Evolutionary conservation across 495 filamentous ascomycete genomes (phyloP).

Genomic region (Chaetomium cochliodes): DNA sequence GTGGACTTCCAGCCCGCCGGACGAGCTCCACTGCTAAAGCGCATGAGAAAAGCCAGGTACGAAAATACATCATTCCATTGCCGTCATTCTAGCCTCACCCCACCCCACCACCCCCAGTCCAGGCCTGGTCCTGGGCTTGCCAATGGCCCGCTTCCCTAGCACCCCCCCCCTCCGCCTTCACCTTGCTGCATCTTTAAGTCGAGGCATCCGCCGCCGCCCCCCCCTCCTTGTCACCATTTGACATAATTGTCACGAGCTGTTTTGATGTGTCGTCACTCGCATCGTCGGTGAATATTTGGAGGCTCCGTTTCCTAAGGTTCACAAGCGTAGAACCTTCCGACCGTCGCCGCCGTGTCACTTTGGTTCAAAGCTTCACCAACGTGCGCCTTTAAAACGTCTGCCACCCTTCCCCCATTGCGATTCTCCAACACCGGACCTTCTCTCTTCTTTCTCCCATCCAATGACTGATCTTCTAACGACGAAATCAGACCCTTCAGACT

Average conservation of each 20-base stretch:
- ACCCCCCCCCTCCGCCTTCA: too few relatives aligned
- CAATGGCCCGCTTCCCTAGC: too few relatives aligned
- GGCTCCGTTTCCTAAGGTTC: too few relatives aligned
- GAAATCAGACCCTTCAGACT: slow-evolving; percentile 21
- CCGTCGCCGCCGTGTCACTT: neutral
- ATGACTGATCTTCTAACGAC: too few relatives aligned
- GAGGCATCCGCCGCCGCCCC: neutral
- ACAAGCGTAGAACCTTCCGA: too few relatives aligned
- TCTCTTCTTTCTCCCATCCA: slow-evolving; percentile 18
- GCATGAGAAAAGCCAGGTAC: slow-evolving; percentile 30
- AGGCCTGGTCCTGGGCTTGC: too few relatives aligned
- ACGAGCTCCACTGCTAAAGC: slow-evolving; percentile 25
- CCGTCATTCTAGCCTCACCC: slow-evolving; percentile 6
- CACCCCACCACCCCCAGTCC: neutral
- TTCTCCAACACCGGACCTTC: too few relatives aligned
- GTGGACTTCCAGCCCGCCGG: slow-evolving; percentile 33
- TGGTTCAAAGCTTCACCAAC: too few relatives aligned
- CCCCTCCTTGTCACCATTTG: slow-evolving; percentile 4
- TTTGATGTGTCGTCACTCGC: slow-evolving; percentile 7
- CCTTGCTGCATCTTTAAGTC: too few relatives aligned
- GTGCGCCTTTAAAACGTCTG: too few relatives aligned
- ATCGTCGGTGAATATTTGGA: neutral
- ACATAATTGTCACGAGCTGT: neutral
- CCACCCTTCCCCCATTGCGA: too few relatives aligned
- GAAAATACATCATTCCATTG: slow-evolving; percentile 13